These are phyloP conservation scores for Pluteus cervinus DNA, from an alignment of 768 basidiomycete genomes.

Conservation along the genomic window DNA sequence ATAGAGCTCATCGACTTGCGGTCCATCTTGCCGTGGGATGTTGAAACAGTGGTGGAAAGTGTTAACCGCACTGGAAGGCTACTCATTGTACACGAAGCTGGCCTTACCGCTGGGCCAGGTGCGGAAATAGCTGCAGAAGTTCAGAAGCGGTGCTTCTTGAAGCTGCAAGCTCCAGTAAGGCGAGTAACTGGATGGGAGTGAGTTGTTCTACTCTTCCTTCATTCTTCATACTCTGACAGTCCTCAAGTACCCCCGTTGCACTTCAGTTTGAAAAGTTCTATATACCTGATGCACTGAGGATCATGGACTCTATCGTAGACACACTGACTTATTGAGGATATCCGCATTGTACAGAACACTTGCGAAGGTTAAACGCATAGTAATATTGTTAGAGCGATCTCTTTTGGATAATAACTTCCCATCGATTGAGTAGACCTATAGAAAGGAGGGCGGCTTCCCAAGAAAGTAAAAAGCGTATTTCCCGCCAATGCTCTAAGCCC, in stretches of 20 bases:
- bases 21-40: constrained; percentile 87
- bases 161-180: constrained; percentile 81
- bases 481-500: constrained; percentile 35
- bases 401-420: constrained; percentile 33
- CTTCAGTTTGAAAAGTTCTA: constrained; percentile 90
- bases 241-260: constrained; percentile 66
- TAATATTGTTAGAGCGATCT: constrained; percentile 5
- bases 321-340: constrained; percentile 59
- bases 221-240: constrained; percentile 1
- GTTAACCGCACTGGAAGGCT: constrained; percentile 81
- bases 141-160: constrained; percentile 83
- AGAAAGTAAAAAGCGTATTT: constrained; percentile 36
- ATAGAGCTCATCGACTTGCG: constrained; percentile 89
- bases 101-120: constrained; percentile 81
- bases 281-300: constrained; percentile 80
- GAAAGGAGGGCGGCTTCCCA: constrained; percentile 50
- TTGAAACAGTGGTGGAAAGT: constrained; percentile 73
- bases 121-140: constrained; percentile 90
- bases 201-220: constrained; percentile 29
- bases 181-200: constrained; percentile 93
- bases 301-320: constrained; percentile 80
- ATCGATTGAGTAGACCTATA: constrained; percentile 38
- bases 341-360: constrained; percentile 5
- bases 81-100: constrained; percentile 90
- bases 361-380: neutral